phyloP scores from a whole-genome alignment of 371 early-diverging fungal species.

The Mortierella sp. region DNA sequence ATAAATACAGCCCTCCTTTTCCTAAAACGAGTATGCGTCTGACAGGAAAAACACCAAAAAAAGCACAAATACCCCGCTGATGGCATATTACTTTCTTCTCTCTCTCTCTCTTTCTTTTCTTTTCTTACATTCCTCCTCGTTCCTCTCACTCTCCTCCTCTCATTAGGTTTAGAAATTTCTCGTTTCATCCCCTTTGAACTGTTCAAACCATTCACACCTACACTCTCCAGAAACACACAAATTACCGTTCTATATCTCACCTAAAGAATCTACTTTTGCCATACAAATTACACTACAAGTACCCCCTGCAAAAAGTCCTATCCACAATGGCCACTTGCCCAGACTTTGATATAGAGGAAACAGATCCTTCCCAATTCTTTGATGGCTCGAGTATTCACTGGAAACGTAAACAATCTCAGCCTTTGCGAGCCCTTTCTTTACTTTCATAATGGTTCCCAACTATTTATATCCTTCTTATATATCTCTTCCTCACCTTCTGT shows the following conservation, averaged over 20 bases:
- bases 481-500: neutral
- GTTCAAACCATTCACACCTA: neutral
- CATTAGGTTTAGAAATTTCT: neutral
- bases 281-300: neutral
- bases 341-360: conserved; percentile 21
- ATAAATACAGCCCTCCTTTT: too few species aligned
- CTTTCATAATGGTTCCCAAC: neutral
- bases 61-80: too few species aligned
- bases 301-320: neutral
- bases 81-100: neutral
- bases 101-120: conserved; percentile 5
- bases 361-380: conserved; percentile 43
- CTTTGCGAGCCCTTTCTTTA: neutral
- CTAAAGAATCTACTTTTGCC: too few species aligned
- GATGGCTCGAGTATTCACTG: conserved; percentile 46
- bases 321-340: conserved; percentile 33
- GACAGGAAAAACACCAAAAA: too few species aligned
- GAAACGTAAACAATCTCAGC: conserved; percentile 43
- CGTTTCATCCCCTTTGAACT: neutral
- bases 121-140: conserved; percentile 2
- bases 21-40: too few species aligned
- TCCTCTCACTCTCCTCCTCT: neutral
- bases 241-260: too few species aligned
- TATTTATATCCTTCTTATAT: neutral
- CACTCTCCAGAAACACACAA: neutral